phyloP scores from a whole-genome alignment of 495 filamentous ascomycete genomes.

The Choiromyces venosus region DNA sequence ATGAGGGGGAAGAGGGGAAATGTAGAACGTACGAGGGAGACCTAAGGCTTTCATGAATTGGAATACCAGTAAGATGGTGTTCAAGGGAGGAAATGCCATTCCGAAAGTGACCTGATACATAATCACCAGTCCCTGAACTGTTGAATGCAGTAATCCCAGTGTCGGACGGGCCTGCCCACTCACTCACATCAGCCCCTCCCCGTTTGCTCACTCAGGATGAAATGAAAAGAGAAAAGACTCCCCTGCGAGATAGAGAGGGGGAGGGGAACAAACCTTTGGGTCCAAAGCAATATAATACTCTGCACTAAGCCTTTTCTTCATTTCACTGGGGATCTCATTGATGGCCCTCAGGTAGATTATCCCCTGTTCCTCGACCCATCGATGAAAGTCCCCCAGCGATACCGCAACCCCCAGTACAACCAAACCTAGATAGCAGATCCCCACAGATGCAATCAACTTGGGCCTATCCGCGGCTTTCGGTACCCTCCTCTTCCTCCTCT shows the following conservation, averaged over 20 bases:
- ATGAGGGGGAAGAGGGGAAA: slow-evolving; percentile 2
- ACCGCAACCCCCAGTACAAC: slow-evolving; percentile 61
- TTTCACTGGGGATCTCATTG: slow-evolving; percentile 57
- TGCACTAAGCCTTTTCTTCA: slow-evolving; percentile 59
- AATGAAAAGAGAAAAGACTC: neutral
- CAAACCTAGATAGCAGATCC: slow-evolving; percentile 61
- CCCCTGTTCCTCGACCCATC: slow-evolving; percentile 46
- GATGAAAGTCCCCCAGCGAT: slow-evolving; percentile 58
- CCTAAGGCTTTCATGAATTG: slow-evolving; percentile 67
- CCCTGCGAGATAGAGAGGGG: neutral
- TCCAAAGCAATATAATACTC: slow-evolving; percentile 57
- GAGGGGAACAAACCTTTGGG: slow-evolving; percentile 47
- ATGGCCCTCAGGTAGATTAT: slow-evolving; percentile 45
- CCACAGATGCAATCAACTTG: slow-evolving; percentile 58
- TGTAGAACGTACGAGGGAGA: slow-evolving; percentile 61
- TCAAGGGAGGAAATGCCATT: slow-evolving; percentile 66
- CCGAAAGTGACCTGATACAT: slow-evolving; percentile 62
- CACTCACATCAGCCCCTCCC: slow-evolving; percentile 13
- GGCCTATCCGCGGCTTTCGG: slow-evolving; percentile 46
- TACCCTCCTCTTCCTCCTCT: slow-evolving; percentile 26
- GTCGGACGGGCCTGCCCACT: slow-evolving; percentile 42
- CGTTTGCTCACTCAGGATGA: neutral
- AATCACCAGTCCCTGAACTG: slow-evolving; percentile 56
- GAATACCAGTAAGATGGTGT: slow-evolving; percentile 59
- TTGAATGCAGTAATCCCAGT: slow-evolving; percentile 57